Conservation (phyloP, 495 filamentous ascomycete species). For the Penicillium samsonianum region DNA sequence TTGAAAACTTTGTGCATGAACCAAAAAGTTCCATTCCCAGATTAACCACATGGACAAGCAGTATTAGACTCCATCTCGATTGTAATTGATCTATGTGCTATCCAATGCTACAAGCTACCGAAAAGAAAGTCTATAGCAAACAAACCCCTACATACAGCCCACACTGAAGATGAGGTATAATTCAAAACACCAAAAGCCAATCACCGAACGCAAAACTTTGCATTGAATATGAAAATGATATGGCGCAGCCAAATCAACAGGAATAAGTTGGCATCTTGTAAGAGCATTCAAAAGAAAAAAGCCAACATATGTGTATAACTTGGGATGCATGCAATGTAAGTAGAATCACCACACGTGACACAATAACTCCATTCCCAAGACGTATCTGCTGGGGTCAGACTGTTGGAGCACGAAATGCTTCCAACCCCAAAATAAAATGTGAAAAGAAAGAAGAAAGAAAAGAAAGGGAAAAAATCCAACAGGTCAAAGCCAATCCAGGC, state of each 20-base stretch:
- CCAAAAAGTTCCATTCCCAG: background rate
- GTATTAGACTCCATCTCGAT: background rate
- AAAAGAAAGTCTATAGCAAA: background rate
- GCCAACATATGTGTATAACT: background rate
- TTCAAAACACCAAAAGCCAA: constrained; percentile 11
- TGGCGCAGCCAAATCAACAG: background rate
- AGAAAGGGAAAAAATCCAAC: no score
- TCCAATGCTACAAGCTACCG: background rate
- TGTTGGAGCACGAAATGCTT: background rate
- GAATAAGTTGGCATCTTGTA: background rate
- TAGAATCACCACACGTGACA: background rate
- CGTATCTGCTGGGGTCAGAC: background rate
- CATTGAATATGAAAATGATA: background rate
- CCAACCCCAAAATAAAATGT: background rate
- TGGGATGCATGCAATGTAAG: constrained; percentile 3
- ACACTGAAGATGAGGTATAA: background rate
- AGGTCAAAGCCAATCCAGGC: background rate
- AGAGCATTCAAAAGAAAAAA: background rate
- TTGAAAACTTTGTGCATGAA: no score
- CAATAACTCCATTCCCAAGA: background rate
- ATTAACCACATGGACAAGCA: no score
- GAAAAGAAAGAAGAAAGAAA: background rate
- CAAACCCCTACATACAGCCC: background rate
- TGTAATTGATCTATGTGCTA: background rate
- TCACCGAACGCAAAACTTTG: constrained; percentile 12